Evolutionary conservation across 257 asterid species (phyloP).

Genomic region (Solanum ossicruentum): DNA sequence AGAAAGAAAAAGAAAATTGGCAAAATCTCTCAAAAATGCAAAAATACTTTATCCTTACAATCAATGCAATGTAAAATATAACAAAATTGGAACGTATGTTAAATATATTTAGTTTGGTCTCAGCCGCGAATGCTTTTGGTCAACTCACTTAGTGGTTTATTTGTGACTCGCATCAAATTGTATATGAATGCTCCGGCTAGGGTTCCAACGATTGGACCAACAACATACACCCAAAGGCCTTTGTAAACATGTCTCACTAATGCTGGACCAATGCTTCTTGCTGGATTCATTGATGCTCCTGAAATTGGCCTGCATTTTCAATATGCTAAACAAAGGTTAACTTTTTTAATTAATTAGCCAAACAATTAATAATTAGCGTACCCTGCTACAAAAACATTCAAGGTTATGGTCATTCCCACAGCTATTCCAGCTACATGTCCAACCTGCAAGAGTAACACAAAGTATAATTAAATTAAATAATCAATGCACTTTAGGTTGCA

Average conservation of each 20-base stretch:
- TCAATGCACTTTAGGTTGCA: not conserved
- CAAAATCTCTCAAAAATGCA: not conserved
- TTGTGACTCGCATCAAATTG: conserved; percentile 35
- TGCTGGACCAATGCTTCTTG: conserved; percentile 85
- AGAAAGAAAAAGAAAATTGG: not conserved
- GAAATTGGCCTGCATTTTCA: conserved; percentile 52
- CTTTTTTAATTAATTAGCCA: not conserved
- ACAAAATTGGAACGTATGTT: not conserved
- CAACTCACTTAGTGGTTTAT: conserved; percentile 36
- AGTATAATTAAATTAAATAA: not conserved
- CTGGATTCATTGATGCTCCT: conserved; percentile 94
- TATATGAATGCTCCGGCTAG: conserved; percentile 42
- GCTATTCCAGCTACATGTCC: conserved; percentile 43
- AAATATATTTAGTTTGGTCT: not conserved
- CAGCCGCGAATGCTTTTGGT: not conserved
- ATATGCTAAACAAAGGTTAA: not conserved
- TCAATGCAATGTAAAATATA: not conserved
- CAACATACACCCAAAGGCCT: conserved; percentile 50
- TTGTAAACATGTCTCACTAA: conserved; percentile 28
- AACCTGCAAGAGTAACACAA: conserved; percentile 10
- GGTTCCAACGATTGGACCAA: conserved; percentile 58
- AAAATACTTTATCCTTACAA: not conserved
- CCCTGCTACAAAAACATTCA: conserved; percentile 75
- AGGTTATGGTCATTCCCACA: conserved; percentile 63
- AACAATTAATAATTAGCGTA: not conserved